These are phyloP conservation scores for Didymella pinodella DNA, from an alignment of 2,329 filamentous ascomycete genomes.

Conservation along the genomic window DNA sequence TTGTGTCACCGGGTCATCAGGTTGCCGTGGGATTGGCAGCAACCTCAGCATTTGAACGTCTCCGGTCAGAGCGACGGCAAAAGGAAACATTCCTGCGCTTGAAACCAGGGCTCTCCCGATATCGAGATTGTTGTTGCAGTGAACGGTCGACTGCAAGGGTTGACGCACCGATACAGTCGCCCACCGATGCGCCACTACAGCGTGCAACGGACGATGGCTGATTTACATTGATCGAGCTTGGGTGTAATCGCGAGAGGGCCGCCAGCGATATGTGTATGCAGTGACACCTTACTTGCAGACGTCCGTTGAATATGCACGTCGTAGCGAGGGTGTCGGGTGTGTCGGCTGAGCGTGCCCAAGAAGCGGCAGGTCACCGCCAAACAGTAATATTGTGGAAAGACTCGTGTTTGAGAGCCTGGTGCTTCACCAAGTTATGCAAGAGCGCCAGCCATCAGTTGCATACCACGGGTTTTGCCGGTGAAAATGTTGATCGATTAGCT, in stretches of 20 bases:
- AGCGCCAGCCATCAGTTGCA: constrained; percentile 1
- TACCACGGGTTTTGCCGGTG: constrained; percentile 6
- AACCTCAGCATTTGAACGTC: constrained; percentile 2
- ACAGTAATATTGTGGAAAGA: constrained; percentile 10
- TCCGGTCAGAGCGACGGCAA: neutral
- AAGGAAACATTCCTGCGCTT: constrained; percentile 16
- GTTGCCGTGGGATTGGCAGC: constrained; percentile 3
- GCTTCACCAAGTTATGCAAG: constrained; percentile 6
- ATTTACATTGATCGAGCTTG: constrained; percentile 5
- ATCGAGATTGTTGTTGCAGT: constrained; percentile 7
- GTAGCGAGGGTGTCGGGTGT: constrained; percentile 16
- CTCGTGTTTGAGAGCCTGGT: constrained; percentile 3
- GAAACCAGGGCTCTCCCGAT: constrained; percentile 7
- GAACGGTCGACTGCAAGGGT: constrained; percentile 16
- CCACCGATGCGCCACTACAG: neutral
- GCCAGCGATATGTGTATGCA: constrained; percentile 10
- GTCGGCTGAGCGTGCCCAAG: constrained; percentile 7
- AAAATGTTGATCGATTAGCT: neutral
- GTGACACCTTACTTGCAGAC: constrained; percentile 21
- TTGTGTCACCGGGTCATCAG: constrained; percentile 7
- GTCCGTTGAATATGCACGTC: constrained; percentile 16
- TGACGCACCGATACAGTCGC: constrained; percentile 5
- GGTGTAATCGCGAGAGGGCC: constrained; percentile 3
- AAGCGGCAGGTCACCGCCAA: constrained; percentile 12
- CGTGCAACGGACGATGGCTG: neutral